Conservation (phyloP, 768 basidiomycete genomes). For the Kondoa subrosea region DNA sequence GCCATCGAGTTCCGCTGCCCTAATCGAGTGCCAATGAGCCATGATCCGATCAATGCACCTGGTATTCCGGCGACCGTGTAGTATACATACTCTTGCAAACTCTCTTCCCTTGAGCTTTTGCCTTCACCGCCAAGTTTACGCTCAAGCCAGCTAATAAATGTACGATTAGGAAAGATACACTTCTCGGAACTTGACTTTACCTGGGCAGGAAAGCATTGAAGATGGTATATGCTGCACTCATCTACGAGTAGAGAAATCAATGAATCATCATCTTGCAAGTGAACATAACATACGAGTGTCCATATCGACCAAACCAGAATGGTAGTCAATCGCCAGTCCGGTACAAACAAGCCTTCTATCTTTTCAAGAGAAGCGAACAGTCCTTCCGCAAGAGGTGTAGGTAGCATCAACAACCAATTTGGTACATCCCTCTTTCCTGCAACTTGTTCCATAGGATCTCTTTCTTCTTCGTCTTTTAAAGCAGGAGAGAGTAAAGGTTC, state of each 20-base stretch:
- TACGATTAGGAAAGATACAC: too few relatives aligned
- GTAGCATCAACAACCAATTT: slow-evolving; percentile 9
- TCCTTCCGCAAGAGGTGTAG: not conserved
- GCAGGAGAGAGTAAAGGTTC: not conserved
- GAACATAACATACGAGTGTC: slow-evolving; percentile 59
- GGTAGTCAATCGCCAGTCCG: slow-evolving; percentile 61
- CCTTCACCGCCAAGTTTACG: slow-evolving; percentile 33
- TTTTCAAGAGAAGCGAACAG: slow-evolving; percentile 53
- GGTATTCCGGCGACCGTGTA: slow-evolving; percentile 55
- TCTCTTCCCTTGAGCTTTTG: slow-evolving; percentile 38
- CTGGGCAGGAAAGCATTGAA: slow-evolving; percentile 84
- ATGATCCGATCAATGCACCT: slow-evolving; percentile 57
- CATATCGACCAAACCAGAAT: slow-evolving; percentile 62
- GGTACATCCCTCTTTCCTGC: not conserved
- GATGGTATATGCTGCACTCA: slow-evolving; percentile 43
- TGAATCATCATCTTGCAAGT: slow-evolving; percentile 33
- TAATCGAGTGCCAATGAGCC: slow-evolving; percentile 49
- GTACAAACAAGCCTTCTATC: slow-evolving; percentile 50
- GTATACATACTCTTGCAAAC: slow-evolving; percentile 68
- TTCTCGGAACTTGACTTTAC: too few relatives aligned
- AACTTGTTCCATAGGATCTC: slow-evolving; percentile 5
- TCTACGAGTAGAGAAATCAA: not conserved
- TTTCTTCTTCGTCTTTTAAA: slow-evolving; percentile 13
- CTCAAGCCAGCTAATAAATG: slow-evolving; percentile 68
- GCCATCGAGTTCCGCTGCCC: slow-evolving; percentile 55